Evolutionary conservation across 768 basidiomycete species (phyloP).

Genomic region (Crucibulum laeve): DNA sequence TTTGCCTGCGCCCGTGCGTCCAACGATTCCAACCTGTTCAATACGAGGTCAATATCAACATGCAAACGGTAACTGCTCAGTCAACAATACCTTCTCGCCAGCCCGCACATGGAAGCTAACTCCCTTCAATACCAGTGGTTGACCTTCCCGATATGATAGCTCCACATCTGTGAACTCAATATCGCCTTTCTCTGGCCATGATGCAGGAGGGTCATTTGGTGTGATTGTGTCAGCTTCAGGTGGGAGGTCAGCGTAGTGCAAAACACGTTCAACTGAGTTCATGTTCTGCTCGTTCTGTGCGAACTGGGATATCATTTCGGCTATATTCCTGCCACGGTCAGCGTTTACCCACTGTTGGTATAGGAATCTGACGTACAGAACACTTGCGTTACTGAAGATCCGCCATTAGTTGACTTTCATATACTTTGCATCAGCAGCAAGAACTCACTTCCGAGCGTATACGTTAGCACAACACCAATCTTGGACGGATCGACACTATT

Average conservation of each 20-base stretch:
- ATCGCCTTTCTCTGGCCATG: slow-evolving; percentile 48
- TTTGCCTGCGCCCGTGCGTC: slow-evolving; percentile 25
- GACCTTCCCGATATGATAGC: slow-evolving; percentile 55
- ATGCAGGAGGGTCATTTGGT: slow-evolving; percentile 38
- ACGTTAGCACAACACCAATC: slow-evolving; percentile 58
- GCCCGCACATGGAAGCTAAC: slow-evolving; percentile 51
- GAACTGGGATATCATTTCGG: slow-evolving; percentile 51
- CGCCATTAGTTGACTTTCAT: no score
- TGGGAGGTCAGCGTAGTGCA: slow-evolving; percentile 63
- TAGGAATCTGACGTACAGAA: slow-evolving; percentile 37
- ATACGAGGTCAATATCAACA: no score
- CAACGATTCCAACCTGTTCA: slow-evolving; percentile 12
- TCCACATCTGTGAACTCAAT: slow-evolving; percentile 54
- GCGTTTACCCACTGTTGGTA: background rate
- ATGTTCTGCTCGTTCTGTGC: slow-evolving; percentile 67
- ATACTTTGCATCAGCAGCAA: no score
- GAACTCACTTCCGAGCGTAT: slow-evolving; percentile 45
- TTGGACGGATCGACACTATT: slow-evolving; percentile 52
- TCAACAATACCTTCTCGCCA: slow-evolving; percentile 57
- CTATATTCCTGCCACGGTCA: slow-evolving; percentile 23
- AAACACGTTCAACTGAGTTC: slow-evolving; percentile 67
- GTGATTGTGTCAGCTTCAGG: slow-evolving; percentile 45
- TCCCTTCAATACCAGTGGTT: slow-evolving; percentile 66
- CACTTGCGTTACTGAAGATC: slow-evolving; percentile 39
- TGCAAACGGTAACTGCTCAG: background rate